These are phyloP conservation scores for Neonectria magnoliae DNA, from an alignment of 2,329 filamentous ascomycete species.

Conservation along the genomic window DNA sequence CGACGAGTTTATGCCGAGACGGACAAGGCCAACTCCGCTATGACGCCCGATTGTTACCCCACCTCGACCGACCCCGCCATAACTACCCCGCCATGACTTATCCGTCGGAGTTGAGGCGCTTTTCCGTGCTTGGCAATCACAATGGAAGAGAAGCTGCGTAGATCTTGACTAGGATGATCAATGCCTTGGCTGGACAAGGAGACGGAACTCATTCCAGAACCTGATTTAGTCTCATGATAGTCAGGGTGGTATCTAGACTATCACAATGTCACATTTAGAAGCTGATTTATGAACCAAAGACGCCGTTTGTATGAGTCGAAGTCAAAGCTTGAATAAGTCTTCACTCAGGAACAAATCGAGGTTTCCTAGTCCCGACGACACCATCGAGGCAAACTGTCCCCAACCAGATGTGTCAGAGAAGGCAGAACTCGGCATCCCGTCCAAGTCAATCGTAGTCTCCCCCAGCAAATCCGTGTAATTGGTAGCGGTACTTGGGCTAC, in stretches of 20 bases:
- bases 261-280: not conserved
- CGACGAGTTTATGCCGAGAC: not conserved
- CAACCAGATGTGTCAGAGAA: conserved; percentile 36
- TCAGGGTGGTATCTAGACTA: not conserved
- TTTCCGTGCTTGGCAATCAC: conserved; percentile 4
- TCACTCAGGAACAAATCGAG: conserved; percentile 38
- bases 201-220: not conserved
- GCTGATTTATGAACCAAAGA: not conserved
- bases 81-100: conserved; percentile 9
- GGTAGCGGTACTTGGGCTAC: conserved; percentile 27
- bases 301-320: not conserved
- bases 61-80: not conserved
- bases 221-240: not conserved
- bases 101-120: conserved; percentile 19
- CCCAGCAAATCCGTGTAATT: conserved; percentile 38
- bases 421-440: conserved; percentile 32
- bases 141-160: not conserved
- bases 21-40: not conserved
- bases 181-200: not conserved
- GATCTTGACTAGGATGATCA: not conserved
- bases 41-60: not conserved
- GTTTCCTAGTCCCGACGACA: conserved; percentile 40
- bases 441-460: conserved; percentile 34
- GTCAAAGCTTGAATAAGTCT: conserved; percentile 30
- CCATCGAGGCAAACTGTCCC: conserved; percentile 40